Base-by-base conservation (phyloP, 345 rosid genomes). In the Excoecaria cochinchinensis region DNA sequence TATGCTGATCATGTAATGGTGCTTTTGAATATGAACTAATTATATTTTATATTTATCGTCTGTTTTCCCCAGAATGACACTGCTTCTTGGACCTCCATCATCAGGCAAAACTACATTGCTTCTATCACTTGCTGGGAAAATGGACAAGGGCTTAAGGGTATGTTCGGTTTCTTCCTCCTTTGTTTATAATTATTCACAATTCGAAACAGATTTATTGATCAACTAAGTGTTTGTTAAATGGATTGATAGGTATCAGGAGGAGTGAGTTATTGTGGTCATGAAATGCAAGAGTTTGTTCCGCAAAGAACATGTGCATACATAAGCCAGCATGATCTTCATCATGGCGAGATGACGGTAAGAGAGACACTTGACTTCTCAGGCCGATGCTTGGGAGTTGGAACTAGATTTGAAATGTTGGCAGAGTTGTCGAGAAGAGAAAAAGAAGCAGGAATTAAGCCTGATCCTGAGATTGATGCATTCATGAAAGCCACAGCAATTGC, bases 41-140 rank as follows among this genome's bases (percentile, higher is more conserved):
- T 59, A 13, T 59, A 25, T 15, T 24, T 40, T 16, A 31, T 17
- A 55, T 70, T 55, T 14, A 14, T 16, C 3, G 14, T 57, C 47
- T 5, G n/a, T 31, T 25, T 50, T 66, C 53, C 8, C 40, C 85
- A 85, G 93, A 65, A 87, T 89, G 91, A 74, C 88, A 59, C 73
- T 89, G 71, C 90, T 89, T 57, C 79, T 88, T 50, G 93, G 93
- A 36, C 93, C 93, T 24, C 91, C 91, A 19, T 86, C 84, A 16
- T 84, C 89, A 0, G 93, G 93, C 13, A 88, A 88, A 83, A 89
- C 91, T 31, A 88, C 90, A 46, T 58, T 89, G 70, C 81, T 89
- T 53, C 87, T 77, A 31, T 85, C 88, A 47, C 84, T 89, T 52
- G 78, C 89, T 0, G 88, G 85, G 15, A 89, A 84, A 74, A 60